These are phyloP conservation scores for Colletotrichum scovillei DNA, from an alignment of 2,329 filamentous ascomycete species.

Conservation along the genomic window DNA sequence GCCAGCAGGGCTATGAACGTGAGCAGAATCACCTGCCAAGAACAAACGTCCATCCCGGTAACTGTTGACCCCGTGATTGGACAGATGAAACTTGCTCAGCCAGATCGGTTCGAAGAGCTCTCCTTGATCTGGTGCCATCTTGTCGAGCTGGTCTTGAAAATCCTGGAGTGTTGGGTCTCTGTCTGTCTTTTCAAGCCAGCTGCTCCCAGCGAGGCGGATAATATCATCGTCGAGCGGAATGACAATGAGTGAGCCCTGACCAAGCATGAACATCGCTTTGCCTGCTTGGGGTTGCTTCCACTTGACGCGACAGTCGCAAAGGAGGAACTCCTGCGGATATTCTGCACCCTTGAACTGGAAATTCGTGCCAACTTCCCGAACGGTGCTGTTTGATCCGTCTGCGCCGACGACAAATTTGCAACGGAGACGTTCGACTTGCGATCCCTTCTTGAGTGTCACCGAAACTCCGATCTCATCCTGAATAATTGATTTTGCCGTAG, in stretches of 20 bases:
- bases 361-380: slow-evolving; percentile 50
- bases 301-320: slow-evolving; percentile 51
- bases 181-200: slow-evolving; percentile 5
- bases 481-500: neutral
- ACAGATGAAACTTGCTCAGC: slow-evolving; percentile 58
- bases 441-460: slow-evolving; percentile 38
- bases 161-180: slow-evolving; percentile 14
- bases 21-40: slow-evolving; percentile 50
- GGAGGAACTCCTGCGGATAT: slow-evolving; percentile 56
- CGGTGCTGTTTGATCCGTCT: slow-evolving; percentile 57
- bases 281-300: slow-evolving; percentile 21
- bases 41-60: slow-evolving; percentile 49
- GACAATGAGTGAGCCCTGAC: slow-evolving; percentile 48
- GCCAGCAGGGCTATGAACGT: slow-evolving; percentile 48
- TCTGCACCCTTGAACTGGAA: slow-evolving; percentile 54
- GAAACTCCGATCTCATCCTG: neutral
- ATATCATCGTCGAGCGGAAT: slow-evolving; percentile 45
- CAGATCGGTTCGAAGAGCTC: slow-evolving; percentile 47
- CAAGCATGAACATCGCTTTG: slow-evolving; percentile 43
- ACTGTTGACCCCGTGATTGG: slow-evolving; percentile 51
- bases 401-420: slow-evolving; percentile 58
- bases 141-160: slow-evolving; percentile 40
- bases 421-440: slow-evolving; percentile 42
- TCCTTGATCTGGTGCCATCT: slow-evolving; percentile 43
- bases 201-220: slow-evolving; percentile 41